Evolutionary conservation across 306 rosid species (phyloP).

Genomic region (Hippophae tibetana): DNA sequence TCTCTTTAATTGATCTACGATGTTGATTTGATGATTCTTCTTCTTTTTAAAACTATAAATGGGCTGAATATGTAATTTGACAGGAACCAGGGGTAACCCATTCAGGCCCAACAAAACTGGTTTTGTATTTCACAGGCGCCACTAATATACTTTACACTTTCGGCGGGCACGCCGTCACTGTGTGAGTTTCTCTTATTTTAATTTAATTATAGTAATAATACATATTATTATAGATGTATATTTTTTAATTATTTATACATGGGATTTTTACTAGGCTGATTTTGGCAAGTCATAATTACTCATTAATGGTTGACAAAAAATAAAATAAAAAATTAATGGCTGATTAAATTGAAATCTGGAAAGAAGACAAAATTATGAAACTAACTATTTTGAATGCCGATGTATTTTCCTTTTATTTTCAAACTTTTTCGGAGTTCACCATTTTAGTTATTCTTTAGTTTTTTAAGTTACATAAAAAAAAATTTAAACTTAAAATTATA

Average conservation of each 20-base stretch:
- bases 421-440: too few relatives aligned
- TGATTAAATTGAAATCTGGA: too few relatives aligned
- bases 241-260: not conserved
- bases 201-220: not conserved
- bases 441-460: too few relatives aligned
- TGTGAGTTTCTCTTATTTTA: constrained; percentile 32
- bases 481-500: too few relatives aligned
- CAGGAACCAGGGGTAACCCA: constrained; percentile 67
- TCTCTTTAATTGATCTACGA: not conserved
- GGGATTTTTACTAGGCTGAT: too few relatives aligned
- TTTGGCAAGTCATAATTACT: too few relatives aligned
- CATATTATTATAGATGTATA: not conserved
- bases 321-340: too few relatives aligned
- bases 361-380: too few relatives aligned
- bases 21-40: not conserved
- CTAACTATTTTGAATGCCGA: too few relatives aligned
- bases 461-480: too few relatives aligned
- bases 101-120: constrained; percentile 57
- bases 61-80: not conserved
- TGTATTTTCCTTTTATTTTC: too few relatives aligned
- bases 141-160: constrained; percentile 83
- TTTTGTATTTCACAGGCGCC: constrained; percentile 79
- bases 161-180: constrained; percentile 92
- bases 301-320: too few relatives aligned
- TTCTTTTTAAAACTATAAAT: not conserved